Conservation (phyloP, 257 asterid genomes). For the Hygrophila difformis region DNA sequence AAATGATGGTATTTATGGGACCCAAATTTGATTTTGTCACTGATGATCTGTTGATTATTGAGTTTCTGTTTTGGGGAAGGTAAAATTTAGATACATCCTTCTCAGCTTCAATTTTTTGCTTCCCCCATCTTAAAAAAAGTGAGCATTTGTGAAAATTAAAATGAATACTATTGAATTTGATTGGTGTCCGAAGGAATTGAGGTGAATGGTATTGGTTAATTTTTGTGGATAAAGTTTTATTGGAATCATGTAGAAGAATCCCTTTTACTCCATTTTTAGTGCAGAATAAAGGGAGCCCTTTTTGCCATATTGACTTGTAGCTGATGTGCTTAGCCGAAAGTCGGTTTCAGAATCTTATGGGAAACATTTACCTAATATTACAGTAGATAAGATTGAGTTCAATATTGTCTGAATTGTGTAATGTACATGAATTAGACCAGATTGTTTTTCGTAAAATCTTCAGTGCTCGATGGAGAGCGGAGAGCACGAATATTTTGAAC, state of each 20-base stretch:
- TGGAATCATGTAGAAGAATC: background rate
- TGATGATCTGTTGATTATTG: background rate
- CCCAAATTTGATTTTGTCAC: background rate
- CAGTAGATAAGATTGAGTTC: no score
- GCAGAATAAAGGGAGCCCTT: slow-evolving; percentile 8
- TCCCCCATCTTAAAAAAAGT: background rate
- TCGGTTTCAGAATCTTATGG: slow-evolving; percentile 7
- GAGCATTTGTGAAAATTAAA: background rate
- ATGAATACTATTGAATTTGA: background rate
- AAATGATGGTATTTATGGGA: background rate
- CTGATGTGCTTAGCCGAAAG: slow-evolving; percentile 12
- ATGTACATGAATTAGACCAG: no score
- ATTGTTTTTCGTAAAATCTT: no score
- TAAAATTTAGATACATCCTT: background rate
- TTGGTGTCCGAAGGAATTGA: background rate
- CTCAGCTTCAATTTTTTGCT: background rate
- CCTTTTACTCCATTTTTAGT: background rate
- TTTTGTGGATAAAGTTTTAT: background rate
- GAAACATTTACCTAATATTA: background rate
- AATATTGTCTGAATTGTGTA: no score
- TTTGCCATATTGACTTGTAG: background rate
- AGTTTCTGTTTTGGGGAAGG: no score
- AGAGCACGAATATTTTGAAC: no score
- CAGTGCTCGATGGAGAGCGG: no score
- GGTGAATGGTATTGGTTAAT: background rate